These are phyloP conservation scores for Penicillium chermesinum DNA, from an alignment of 495 filamentous ascomycete genomes.

Conservation along the genomic window DNA sequence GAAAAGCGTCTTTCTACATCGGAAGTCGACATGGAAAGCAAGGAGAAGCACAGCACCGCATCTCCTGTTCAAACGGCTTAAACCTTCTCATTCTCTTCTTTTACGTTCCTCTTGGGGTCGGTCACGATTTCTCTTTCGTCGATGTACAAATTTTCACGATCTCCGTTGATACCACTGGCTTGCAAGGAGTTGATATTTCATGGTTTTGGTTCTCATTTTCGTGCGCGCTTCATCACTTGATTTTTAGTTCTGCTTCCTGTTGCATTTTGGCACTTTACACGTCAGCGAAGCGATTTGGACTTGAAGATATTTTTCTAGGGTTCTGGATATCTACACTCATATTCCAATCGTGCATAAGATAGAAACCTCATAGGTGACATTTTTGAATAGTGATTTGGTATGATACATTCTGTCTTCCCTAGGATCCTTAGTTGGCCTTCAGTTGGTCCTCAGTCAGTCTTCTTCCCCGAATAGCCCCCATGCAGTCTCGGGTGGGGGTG, in stretches of 20 bases:
- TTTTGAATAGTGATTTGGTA: background rate
- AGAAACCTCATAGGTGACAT: background rate
- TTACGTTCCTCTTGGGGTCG: background rate
- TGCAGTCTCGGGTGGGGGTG: background rate
- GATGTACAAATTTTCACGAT: background rate
- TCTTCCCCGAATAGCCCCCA: constrained; percentile 1
- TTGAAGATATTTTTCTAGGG: background rate
- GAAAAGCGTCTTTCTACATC: background rate
- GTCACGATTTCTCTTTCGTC: background rate
- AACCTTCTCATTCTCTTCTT: background rate
- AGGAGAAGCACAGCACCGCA: background rate
- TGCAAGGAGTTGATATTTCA: background rate
- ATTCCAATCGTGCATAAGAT: background rate
- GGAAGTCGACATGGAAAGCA: background rate
- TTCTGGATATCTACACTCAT: background rate
- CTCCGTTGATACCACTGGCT: background rate
- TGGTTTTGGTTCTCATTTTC: background rate
- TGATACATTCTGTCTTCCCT: background rate
- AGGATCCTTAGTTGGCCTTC: too few species aligned
- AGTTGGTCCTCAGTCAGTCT: background rate
- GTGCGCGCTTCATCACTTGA: too few species aligned
- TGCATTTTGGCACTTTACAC: constrained; percentile 1
- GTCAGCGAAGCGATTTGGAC: background rate
- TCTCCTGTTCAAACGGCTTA: background rate
- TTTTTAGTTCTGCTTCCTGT: background rate